Evolutionary conservation across 257 asterid genomes (phyloP).

Genomic region (Nicotiana paniculata): DNA sequence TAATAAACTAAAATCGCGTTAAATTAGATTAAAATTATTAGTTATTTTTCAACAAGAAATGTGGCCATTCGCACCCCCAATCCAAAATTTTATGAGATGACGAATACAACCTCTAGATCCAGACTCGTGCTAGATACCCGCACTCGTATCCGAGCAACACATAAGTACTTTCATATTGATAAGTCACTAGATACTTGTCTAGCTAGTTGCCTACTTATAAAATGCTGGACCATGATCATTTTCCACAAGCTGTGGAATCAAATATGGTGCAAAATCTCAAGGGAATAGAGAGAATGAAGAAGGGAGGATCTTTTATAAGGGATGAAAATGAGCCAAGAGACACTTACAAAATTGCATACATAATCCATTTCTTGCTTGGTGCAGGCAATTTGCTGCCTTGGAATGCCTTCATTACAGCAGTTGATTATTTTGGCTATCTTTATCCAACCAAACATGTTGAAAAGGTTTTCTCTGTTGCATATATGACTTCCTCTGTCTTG

Average conservation of each 20-base stretch:
- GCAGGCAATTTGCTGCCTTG: constrained; percentile 81
- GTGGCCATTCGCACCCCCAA: background rate
- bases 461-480: constrained; percentile 62
- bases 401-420: constrained; percentile 71
- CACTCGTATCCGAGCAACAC: background rate
- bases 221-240: background rate
- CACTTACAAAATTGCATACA: constrained; percentile 46
- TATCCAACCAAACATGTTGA: constrained; percentile 58
- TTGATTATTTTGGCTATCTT: constrained; percentile 56
- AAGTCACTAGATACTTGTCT: background rate
- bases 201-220: background rate
- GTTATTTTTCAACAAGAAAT: too few relatives aligned
- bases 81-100: background rate
- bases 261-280: background rate
- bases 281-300: background rate
- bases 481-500: constrained; percentile 56
- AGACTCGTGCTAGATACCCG: background rate
- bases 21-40: too few relatives aligned
- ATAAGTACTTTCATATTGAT: background rate
- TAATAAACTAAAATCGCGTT: too few relatives aligned
- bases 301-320: background rate
- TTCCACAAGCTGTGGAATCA: background rate
- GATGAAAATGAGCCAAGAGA: constrained; percentile 23
- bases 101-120: background rate
- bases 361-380: constrained; percentile 69